Evolutionary conservation across 768 basidiomycete species (phyloP).

Genomic region (Mycena sanguinolenta): DNA sequence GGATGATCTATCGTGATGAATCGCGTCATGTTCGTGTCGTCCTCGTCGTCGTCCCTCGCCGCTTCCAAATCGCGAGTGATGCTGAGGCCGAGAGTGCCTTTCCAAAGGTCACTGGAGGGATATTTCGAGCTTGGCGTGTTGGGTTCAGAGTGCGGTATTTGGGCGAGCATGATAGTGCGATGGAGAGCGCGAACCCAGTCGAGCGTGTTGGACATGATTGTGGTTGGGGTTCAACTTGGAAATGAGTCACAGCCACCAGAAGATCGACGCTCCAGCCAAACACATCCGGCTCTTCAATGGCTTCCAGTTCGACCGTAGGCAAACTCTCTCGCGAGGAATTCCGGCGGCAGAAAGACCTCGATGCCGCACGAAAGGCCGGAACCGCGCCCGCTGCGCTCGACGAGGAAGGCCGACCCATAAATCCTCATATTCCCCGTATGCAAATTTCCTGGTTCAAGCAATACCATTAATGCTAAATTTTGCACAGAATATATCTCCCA

Average conservation of each 20-base stretch:
- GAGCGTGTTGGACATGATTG: background rate
- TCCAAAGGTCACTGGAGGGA: slow-evolving; percentile 19
- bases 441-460: background rate
- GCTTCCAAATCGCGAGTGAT: slow-evolving; percentile 10
- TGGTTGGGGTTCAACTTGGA: background rate
- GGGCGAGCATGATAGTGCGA: slow-evolving; percentile 11
- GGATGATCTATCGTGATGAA: slow-evolving; percentile 11
- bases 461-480: slow-evolving; percentile 13
- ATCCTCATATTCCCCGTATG: slow-evolving; percentile 98
- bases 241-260: background rate
- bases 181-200: slow-evolving; percentile 11
- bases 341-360: slow-evolving; percentile 94
- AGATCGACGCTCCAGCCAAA: no score
- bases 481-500: slow-evolving; percentile 94
- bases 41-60: slow-evolving; percentile 3
- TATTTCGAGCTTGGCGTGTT: slow-evolving; percentile 3
- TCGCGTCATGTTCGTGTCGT: slow-evolving; percentile 9
- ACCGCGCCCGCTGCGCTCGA: slow-evolving; percentile 97
- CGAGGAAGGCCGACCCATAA: slow-evolving; percentile 95
- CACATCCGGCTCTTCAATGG: slow-evolving; percentile 20
- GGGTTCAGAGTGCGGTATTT: background rate
- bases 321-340: slow-evolving; percentile 96
- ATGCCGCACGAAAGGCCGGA: slow-evolving; percentile 98
- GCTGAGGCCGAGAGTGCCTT: slow-evolving; percentile 10
- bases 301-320: slow-evolving; percentile 64